Conservation (phyloP, 306 rosid genomes). For the Acacia crassicarpa region DNA sequence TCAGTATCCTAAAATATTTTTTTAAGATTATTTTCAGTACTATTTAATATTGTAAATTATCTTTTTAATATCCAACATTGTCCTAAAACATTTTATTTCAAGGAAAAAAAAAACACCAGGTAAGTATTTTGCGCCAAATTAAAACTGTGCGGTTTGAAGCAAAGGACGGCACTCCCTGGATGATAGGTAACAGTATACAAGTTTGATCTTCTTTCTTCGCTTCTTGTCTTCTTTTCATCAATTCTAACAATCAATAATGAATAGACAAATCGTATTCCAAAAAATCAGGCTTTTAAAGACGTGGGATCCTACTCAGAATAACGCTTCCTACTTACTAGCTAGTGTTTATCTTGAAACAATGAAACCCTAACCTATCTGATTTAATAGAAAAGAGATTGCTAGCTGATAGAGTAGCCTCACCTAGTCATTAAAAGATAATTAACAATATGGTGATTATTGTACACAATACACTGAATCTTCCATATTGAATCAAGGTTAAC, state of each 20-base stretch:
- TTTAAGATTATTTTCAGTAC: too few species aligned
- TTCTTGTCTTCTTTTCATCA: not conserved
- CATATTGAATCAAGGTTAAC: not conserved
- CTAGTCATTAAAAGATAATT: not conserved
- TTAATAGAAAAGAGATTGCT: not conserved
- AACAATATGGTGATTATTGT: not conserved
- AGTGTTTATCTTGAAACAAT: not conserved
- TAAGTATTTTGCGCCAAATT: too few species aligned
- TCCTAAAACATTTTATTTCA: too few species aligned
- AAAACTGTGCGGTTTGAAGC: too few species aligned
- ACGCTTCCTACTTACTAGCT: not conserved
- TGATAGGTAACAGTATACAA: not conserved
- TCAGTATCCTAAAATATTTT: too few species aligned
- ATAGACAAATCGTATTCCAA: not conserved
- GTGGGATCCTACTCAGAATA: not conserved
- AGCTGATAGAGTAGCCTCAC: not conserved
- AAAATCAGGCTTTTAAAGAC: not conserved
- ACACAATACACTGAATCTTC: not conserved
- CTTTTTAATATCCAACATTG: too few species aligned
- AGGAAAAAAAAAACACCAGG: too few species aligned
- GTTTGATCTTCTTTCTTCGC: not conserved
- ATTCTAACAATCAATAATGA: not conserved
- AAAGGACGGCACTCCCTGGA: not conserved
- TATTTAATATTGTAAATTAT: too few species aligned
- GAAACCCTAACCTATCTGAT: not conserved